These are phyloP conservation scores for Carex parvula DNA, from an alignment of 176 grass and related monocot genomes.

Conservation along the genomic window DNA sequence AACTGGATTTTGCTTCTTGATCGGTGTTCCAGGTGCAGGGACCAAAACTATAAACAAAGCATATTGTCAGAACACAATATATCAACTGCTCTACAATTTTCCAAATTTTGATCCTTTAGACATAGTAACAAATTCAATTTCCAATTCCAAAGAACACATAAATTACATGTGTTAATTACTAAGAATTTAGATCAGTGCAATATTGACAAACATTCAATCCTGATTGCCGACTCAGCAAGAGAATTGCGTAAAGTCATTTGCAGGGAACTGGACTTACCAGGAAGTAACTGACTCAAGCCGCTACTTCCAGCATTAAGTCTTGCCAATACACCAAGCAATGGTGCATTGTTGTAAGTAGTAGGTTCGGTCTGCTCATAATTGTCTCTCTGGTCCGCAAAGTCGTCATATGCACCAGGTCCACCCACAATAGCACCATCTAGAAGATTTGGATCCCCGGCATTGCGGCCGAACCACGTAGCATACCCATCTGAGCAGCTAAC, in stretches of 20 bases:
- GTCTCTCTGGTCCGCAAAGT: slow-evolving; percentile 69
- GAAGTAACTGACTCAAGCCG: slow-evolving; percentile 35
- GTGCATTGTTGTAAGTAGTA: slow-evolving; percentile 86
- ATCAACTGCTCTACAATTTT: background rate
- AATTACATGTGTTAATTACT: background rate
- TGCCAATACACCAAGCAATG: slow-evolving; percentile 67
- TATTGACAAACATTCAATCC: background rate
- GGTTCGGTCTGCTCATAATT: slow-evolving; percentile 94
- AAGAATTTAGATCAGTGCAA: background rate
- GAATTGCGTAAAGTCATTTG: background rate
- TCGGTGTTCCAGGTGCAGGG: background rate
- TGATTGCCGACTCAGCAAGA: background rate
- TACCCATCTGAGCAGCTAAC: slow-evolving; percentile 67
- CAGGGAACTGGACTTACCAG: slow-evolving; percentile 9
- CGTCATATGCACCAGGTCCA: slow-evolving; percentile 55
- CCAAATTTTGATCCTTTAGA: background rate
- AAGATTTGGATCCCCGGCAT: slow-evolving; percentile 60
- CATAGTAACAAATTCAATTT: background rate
- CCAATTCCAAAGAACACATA: background rate
- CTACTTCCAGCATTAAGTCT: slow-evolving; percentile 49
- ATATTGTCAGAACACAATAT: background rate
- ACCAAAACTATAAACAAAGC: slow-evolving; percentile 26
- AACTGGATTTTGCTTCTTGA: slow-evolving; percentile 32
- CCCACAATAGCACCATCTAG: slow-evolving; percentile 77
- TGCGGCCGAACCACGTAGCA: slow-evolving; percentile 46